Evolutionary conservation across 495 filamentous ascomycete species (phyloP), one percentile per base, ranked within the genome.

Genomic region (Podospora pseudopauciseta): DNA sequence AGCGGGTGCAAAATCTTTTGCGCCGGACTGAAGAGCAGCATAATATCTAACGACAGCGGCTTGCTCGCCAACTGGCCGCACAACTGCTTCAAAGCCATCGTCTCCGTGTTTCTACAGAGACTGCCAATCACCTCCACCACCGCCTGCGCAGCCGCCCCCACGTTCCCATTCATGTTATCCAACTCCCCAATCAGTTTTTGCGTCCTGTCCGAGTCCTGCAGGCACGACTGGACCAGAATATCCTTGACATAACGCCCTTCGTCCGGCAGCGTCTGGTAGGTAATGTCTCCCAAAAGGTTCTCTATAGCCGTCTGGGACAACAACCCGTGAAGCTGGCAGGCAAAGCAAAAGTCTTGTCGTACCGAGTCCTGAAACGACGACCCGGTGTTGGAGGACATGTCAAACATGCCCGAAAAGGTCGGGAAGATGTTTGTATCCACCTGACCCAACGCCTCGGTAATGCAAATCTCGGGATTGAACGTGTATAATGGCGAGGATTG

Each of bases 81-180:
- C 15, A 97, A 86, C 27, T 85, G 85, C 75, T 96, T 95, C 62
- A 99, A 79, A 16, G 90, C 90, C 90, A 97, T 93, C 0, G 94
- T 97, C 75, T 96, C 94, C 75, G 91, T 94, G 65, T 88, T 89
- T 5, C 83, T 81, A 77, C 93, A 97, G 58, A 97, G 86, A 60
- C 83, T 86, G 56, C 86, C 84, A 69, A 97, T 91, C 27, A 96
- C 87, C 82, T 97, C 92, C 34, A 89, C 87, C 19, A 98, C 82
- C 7, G 93, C 92, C 57, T 87, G 87, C 27, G 91, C 92, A 32
- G 95, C 92, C 2, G 94, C 93, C 20, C 92, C 95, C 1, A 92
- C 91, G 78, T 99, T 98, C 0, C 95, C 95, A 74, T 97, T 92
- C 84, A 96, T 92, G n/a, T 88, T 89, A 69, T 97, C 93, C 66